Evolutionary conservation across 2,329 filamentous ascomycete genomes (phyloP).

Genomic region (Alternaria triticina): DNA sequence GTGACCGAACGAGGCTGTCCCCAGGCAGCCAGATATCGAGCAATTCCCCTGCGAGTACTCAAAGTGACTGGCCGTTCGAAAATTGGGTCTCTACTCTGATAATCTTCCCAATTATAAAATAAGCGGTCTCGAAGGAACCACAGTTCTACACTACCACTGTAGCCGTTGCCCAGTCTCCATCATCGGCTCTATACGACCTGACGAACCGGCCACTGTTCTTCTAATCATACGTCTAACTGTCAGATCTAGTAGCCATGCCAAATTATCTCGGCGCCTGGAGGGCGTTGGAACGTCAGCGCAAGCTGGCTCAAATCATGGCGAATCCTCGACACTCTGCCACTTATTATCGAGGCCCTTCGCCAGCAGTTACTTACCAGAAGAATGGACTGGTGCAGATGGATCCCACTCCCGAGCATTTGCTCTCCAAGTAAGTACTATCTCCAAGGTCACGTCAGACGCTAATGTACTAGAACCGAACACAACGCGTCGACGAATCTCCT

Average conservation of each 20-base stretch:
- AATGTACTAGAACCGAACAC: neutral
- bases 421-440: neutral
- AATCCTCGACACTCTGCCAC: neutral
- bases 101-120: neutral
- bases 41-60: neutral
- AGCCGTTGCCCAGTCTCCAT: neutral
- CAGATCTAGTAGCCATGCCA: neutral
- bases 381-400: neutral
- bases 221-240: neutral
- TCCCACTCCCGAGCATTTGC: neutral
- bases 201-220: neutral
- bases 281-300: neutral
- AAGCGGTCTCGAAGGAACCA: neutral
- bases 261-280: neutral
- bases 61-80: neutral
- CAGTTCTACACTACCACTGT: neutral
- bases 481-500: neutral
- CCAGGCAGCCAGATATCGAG: neutral
- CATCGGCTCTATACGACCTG: neutral
- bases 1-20: neutral
- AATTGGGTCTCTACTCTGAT: neutral
- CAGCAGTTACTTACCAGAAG: neutral
- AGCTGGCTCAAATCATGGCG: neutral
- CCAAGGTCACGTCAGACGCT: neutral
- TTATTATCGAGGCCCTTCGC: neutral